Evolutionary conservation across 768 basidiomycete genomes (phyloP), one percentile per base, ranked within the genome.

Genomic region (Russula emetica): DNA sequence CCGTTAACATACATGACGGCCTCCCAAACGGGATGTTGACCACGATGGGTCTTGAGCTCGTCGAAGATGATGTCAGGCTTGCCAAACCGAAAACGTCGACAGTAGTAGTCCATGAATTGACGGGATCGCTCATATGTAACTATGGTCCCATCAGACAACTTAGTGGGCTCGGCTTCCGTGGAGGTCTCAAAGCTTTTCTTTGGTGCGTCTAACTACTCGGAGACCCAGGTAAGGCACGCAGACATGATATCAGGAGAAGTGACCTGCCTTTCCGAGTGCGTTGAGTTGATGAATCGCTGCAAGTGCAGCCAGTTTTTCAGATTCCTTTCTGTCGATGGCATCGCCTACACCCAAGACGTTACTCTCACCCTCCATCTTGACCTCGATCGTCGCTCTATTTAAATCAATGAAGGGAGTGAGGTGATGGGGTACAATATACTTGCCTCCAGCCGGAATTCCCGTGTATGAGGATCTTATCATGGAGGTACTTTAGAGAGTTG

Each of bases 61-160:
- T 76, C 74, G 63, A 82, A 88, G 16, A 80, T 78, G 64, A 96
- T 75, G 55, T 90, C 87, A 2, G 92, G 92, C 66, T 82, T 83
- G 11, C 80, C 78, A 70, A 94, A 94, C 28, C 78, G 77, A 72
- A 85, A 97, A 40, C 85, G 80, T 51, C 85, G 82, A 72, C 94
- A 96, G 70, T 98, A 98, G 73, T 90, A 98, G 67, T 95, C 94
- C 88, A 97, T 94, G 78, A 98, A 98, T 64, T 82, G 84, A 55
- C 88, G 84, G 3, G 93, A 92, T 57, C 82, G 81, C 57, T 92
- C 90, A 56, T 86, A 86, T 8, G 76, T 77, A 66, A 94, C 82
- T 24, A 75, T 70, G 13, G 83, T 79, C 28, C 85, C 84, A 70
- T 93, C 88, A 3, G 85, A 83, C 13, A 66, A 47, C 36, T 24